These are phyloP conservation scores for Ascochyta fabae DNA, from an alignment of 2,329 filamentous ascomycete species.

Conservation along the genomic window DNA sequence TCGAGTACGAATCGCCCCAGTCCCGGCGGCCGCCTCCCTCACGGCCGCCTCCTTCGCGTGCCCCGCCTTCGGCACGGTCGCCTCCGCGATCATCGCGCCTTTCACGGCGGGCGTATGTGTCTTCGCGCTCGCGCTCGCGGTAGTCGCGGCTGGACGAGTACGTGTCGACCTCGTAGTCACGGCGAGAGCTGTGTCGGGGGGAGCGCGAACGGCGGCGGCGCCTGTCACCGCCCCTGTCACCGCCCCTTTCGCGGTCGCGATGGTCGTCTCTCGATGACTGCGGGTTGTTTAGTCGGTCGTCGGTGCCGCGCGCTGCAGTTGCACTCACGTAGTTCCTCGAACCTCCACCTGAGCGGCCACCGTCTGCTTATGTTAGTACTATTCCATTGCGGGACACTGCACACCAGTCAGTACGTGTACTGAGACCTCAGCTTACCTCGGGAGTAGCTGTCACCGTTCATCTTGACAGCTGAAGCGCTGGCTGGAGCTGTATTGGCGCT, in stretches of 20 bases:
- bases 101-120: constrained; percentile 78
- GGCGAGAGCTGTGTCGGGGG: constrained; percentile 71
- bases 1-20: constrained; percentile 63
- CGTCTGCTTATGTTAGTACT: constrained; percentile 47
- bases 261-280: constrained; percentile 44
- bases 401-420: constrained; percentile 47
- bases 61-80: constrained; percentile 57
- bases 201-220: constrained; percentile 82
- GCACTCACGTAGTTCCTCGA: constrained; percentile 50
- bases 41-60: constrained; percentile 48
- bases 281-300: constrained; percentile 29
- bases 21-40: constrained; percentile 60
- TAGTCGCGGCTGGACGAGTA: constrained; percentile 95
- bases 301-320: constrained; percentile 16
- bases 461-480: constrained; percentile 52
- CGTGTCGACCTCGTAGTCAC: constrained; percentile 78
- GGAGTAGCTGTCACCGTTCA: constrained; percentile 87
- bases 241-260: constrained; percentile 30
- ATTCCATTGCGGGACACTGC: constrained; percentile 31
- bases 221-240: constrained; percentile 41
- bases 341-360: constrained; percentile 43
- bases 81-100: constrained; percentile 59
- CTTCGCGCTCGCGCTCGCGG: constrained; percentile 90
- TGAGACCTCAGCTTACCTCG: constrained; percentile 65
- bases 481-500: constrained; percentile 15